Conservation (phyloP, 2,329 filamentous ascomycete genomes). For the Fusarium dlaminii region DNA sequence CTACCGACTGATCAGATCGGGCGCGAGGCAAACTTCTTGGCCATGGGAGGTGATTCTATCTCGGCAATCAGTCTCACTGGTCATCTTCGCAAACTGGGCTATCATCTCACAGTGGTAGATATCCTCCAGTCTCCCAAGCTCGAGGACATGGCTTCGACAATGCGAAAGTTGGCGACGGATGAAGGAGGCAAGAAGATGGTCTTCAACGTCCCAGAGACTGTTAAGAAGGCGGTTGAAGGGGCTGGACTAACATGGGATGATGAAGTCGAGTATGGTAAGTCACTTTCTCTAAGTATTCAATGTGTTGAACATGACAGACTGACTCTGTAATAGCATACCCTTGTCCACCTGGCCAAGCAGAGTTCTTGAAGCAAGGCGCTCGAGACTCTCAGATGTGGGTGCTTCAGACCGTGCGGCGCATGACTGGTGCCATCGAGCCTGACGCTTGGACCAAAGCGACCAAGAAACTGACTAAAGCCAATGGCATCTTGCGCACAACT, state of each 20-base stretch:
- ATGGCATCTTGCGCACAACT: neutral
- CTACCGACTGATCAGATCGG: neutral
- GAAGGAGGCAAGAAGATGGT: neutral
- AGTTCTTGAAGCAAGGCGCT: neutral
- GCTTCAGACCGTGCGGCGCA: neutral
- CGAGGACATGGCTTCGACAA: neutral
- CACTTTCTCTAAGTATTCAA: accelerated
- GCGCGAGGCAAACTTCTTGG: neutral
- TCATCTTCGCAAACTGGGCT: neutral
- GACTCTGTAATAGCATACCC: neutral
- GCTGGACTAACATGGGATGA: neutral
- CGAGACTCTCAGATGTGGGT: neutral
- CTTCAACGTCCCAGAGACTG: accelerated
- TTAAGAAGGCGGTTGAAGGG: neutral
- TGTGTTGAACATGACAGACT: neutral
- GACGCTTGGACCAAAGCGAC: neutral
- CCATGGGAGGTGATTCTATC: neutral
- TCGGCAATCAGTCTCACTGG: neutral
- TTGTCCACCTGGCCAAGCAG: neutral
- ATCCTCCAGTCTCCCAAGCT: neutral
- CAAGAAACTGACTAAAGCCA: neutral
- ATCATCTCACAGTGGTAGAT: neutral
- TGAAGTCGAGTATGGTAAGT: neutral
- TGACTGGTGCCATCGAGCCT: neutral
- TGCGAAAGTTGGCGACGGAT: neutral